These are phyloP conservation scores for Liquidambar formosana DNA, from an alignment of 164 flowering plant genomes.

Conservation along the genomic window DNA sequence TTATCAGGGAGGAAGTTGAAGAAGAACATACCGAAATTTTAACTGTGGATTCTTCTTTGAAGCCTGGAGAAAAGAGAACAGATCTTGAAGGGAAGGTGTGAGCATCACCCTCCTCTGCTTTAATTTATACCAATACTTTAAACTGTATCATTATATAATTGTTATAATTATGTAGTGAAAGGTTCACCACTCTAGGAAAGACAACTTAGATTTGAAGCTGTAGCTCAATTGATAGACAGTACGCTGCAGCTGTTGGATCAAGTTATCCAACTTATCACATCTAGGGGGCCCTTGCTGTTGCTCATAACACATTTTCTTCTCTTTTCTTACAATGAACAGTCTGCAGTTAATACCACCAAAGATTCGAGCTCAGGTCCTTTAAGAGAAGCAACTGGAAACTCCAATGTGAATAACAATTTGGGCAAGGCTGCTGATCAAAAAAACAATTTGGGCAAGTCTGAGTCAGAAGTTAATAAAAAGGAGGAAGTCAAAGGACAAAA, in stretches of 20 bases:
- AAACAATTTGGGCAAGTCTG: slow-evolving; percentile 1
- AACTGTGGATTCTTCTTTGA: background rate
- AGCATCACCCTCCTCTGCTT: background rate
- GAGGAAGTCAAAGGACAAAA: background rate
- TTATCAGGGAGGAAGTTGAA: background rate
- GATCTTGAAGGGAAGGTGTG: background rate
- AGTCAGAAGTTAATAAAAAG: background rate
- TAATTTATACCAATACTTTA: background rate
- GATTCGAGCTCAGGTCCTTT: background rate
- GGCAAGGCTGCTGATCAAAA: background rate
- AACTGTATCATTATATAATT: too few relatives aligned
- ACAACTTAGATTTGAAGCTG: too few relatives aligned
- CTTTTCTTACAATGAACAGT: background rate
- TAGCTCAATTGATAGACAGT: too few relatives aligned
- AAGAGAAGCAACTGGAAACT: background rate
- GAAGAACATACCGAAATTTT: background rate
- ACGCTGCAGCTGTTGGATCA: too few relatives aligned
- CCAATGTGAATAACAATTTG: background rate
- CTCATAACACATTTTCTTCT: background rate
- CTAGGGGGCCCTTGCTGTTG: background rate
- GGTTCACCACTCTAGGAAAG: too few relatives aligned
- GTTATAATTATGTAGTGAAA: too few relatives aligned
- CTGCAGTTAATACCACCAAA: background rate
- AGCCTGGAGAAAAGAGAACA: background rate
- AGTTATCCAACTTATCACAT: too few relatives aligned